Conservation (phyloP, 2,329 filamentous ascomycete species). For the Ceratocystis huliohia region DNA sequence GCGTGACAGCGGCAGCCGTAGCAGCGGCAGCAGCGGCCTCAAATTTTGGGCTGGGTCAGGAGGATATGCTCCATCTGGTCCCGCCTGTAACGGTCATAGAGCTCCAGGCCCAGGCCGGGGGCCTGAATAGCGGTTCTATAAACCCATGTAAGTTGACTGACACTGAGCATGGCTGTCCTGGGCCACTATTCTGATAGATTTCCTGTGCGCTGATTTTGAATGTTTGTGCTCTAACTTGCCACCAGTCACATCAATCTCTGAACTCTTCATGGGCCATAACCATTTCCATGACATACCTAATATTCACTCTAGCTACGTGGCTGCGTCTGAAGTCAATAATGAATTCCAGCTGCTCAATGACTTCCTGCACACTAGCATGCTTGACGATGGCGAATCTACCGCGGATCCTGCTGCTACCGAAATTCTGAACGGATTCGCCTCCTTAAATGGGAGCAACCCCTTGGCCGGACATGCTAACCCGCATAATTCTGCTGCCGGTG, state of each 20-base stretch:
- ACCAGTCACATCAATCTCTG: conserved; percentile 13
- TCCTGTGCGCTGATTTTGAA: not conserved
- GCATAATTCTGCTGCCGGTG: conserved; percentile 3
- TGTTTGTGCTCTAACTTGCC: not conserved
- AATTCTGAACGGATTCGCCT: conserved; percentile 14
- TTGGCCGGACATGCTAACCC: not conserved
- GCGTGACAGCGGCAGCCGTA: conserved; percentile 20
- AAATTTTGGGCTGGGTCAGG: conserved; percentile 34
- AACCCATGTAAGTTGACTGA: conserved; percentile 55
- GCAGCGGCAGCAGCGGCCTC: conserved; percentile 11
- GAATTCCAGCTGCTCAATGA: conserved; percentile 96
- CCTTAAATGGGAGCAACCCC: not conserved
- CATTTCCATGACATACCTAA: conserved; percentile 90
- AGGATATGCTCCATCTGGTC: conserved; percentile 52
- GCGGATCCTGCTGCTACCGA: conserved; percentile 23
- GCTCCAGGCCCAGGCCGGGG: conserved; percentile 40
- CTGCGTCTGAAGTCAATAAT: conserved; percentile 79
- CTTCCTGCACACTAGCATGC: conserved; percentile 80
- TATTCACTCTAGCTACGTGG: conserved; percentile 90
- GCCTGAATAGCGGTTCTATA: conserved; percentile 40
- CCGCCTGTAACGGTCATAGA: conserved; percentile 58
- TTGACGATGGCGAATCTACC: conserved; percentile 55
- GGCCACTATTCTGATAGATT: not conserved
- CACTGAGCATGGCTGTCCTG: not conserved
- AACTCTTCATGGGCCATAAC: conserved; percentile 55